Evolutionary conservation across 345 rosid genomes (phyloP).

Genomic region (Carallia pectinifolia): DNA sequence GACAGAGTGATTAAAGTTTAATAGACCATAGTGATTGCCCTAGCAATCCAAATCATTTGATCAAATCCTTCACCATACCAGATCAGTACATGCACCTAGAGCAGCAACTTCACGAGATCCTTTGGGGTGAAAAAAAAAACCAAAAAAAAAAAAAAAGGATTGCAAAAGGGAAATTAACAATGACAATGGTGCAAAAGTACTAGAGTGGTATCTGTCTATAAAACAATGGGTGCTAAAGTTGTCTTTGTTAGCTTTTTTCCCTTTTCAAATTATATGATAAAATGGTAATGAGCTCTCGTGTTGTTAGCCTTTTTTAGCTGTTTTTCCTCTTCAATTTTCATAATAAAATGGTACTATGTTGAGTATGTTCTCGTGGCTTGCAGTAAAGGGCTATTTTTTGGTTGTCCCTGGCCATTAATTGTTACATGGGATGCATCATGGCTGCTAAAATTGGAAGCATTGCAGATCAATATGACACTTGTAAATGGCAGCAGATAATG

Average conservation of each 20-base stretch:
- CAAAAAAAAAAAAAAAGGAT: too few relatives aligned
- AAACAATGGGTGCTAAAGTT: slow-evolving; percentile 14
- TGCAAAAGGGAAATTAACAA: too few relatives aligned
- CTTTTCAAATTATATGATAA: neutral
- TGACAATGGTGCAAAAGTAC: neutral
- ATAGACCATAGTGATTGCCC: slow-evolving; percentile 50
- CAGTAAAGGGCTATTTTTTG: neutral
- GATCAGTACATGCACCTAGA: too few relatives aligned
- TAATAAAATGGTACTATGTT: neutral
- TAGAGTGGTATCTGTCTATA: slow-evolving; percentile 1
- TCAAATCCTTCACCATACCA: slow-evolving; percentile 12
- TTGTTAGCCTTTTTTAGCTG: neutral
- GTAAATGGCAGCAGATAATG: neutral
- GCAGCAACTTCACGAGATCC: too few relatives aligned
- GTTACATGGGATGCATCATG: slow-evolving; percentile 4
- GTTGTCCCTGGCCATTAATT: neutral
- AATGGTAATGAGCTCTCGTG: neutral
- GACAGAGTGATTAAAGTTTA: slow-evolving; percentile 44
- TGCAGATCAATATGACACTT: neutral
- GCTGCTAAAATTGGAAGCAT: slow-evolving; percentile 15
- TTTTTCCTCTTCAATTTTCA: neutral
- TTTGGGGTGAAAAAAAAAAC: too few relatives aligned
- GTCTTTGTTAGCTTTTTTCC: neutral
- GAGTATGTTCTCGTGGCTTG: neutral
- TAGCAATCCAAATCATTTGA: slow-evolving; percentile 30